Conservation (phyloP, 1,284 basidiomycete species). For the Mycosarcoma mackinlayi region DNA sequence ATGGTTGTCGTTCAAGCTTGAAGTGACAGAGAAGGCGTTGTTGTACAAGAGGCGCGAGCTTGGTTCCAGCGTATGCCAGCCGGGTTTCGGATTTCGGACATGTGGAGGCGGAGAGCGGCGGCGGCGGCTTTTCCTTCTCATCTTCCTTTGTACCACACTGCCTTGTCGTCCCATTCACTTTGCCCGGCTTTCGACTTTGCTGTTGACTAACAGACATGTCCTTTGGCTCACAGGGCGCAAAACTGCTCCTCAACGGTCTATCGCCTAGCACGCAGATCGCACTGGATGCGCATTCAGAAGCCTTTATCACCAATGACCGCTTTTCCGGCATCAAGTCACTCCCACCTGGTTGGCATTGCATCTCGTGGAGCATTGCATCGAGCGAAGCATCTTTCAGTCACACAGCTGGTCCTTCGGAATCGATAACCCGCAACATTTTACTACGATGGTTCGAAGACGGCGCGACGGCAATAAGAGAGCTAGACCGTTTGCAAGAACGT, state of each 20-base stretch:
- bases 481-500: slow-evolving; percentile 21
- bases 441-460: slow-evolving; percentile 22
- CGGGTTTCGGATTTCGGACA: slow-evolving; percentile 17
- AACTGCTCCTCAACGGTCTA: slow-evolving; percentile 27
- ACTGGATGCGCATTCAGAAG: slow-evolving; percentile 28
- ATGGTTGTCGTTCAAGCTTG: not conserved
- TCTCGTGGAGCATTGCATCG: slow-evolving; percentile 29
- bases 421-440: slow-evolving; percentile 13
- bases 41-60: too few species aligned
- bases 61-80: too few species aligned
- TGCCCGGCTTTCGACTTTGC: not conserved
- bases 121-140: not conserved
- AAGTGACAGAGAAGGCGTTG: not conserved
- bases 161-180: not conserved
- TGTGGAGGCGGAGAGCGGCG: slow-evolving; percentile 8
- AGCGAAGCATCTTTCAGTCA: not conserved
- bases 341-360: slow-evolving; percentile 43
- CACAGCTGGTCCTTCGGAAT: not conserved
- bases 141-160: too few species aligned
- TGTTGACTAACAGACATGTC: not conserved
- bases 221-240: not conserved
- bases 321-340: slow-evolving; percentile 43
- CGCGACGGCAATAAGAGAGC: slow-evolving; percentile 15
- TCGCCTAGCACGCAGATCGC: slow-evolving; percentile 27
- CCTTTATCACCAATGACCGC: slow-evolving; percentile 30